Evolutionary conservation across 2,329 filamentous ascomycete species (phyloP).

Genomic region (Mycogone perniciosa): DNA sequence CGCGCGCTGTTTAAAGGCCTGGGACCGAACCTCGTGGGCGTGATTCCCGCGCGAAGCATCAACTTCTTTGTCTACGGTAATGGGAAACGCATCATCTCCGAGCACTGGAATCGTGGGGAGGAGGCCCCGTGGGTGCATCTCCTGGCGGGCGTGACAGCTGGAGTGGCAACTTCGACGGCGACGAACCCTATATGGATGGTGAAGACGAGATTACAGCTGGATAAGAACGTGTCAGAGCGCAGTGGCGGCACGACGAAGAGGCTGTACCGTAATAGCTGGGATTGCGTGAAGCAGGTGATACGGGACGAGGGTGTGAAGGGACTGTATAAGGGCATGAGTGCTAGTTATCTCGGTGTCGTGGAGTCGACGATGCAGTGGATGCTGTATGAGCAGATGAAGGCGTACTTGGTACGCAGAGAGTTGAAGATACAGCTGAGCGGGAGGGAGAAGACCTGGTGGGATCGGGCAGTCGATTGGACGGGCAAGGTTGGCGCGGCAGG

Average conservation of each 20-base stretch:
- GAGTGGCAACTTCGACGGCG: conserved; percentile 79
- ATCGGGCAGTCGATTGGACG: conserved; percentile 68
- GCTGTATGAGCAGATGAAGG: conserved; percentile 88
- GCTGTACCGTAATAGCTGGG: conserved; percentile 79
- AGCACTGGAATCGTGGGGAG: conserved; percentile 64
- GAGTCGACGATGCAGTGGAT: conserved; percentile 93
- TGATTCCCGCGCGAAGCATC: conserved; percentile 83
- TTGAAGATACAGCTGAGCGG: conserved; percentile 51
- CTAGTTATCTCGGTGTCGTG: conserved; percentile 83
- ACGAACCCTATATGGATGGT: conserved; percentile 97
- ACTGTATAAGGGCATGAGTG: conserved; percentile 84
- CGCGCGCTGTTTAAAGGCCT: conserved; percentile 89
- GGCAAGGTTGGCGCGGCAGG: conserved; percentile 76
- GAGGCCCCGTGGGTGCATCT: conserved; percentile 74
- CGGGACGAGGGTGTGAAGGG: conserved; percentile 73
- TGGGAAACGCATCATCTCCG: conserved; percentile 73
- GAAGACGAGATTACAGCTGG: conserved; percentile 87
- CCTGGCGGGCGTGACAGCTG: conserved; percentile 67
- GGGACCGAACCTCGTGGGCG: conserved; percentile 82
- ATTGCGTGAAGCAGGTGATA: conserved; percentile 79
- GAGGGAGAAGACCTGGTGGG: conserved; percentile 61
- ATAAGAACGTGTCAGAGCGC: conserved; percentile 69
- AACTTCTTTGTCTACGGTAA: conserved; percentile 95
- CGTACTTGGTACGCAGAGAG: conserved; percentile 59
- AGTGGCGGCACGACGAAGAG: conserved; percentile 49